These are phyloP conservation scores for Ophiostoma himal-ulmi DNA, from an alignment of 2,329 filamentous ascomycete species.

Conservation along the genomic window DNA sequence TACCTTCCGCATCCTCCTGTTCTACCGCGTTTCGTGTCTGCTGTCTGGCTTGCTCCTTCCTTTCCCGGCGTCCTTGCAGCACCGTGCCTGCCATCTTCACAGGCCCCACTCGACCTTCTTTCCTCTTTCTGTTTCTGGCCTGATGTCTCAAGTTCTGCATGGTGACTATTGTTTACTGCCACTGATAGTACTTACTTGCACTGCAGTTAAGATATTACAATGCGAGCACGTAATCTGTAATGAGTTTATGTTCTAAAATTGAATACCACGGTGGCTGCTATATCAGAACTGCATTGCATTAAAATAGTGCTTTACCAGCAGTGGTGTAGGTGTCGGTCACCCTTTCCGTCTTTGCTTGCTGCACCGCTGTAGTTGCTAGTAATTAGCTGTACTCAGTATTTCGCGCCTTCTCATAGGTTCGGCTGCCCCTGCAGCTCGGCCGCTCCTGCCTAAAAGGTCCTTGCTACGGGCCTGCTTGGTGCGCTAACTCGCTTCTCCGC, in stretches of 20 bases:
- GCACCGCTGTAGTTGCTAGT: neutral
- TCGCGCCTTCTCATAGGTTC: neutral
- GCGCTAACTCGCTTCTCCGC: slow-evolving; percentile 16
- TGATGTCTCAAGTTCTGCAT: neutral
- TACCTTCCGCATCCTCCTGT: neutral
- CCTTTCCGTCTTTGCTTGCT: neutral
- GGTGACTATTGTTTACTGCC: neutral
- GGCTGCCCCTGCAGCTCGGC: slow-evolving; percentile 2
- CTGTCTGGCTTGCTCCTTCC: neutral
- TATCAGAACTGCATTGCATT: neutral
- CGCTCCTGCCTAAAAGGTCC: slow-evolving; percentile 4
- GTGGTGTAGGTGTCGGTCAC: neutral
- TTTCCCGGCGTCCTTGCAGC: slow-evolving; percentile 4
- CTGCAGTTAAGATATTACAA: neutral
- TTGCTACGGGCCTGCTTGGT: neutral
- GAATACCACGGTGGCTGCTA: slow-evolving; percentile 2
- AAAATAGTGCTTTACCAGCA: neutral
- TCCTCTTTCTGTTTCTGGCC: neutral
- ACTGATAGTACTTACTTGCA: neutral
- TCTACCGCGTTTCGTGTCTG: neutral
- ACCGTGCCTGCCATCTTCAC: slow-evolving; percentile 6
- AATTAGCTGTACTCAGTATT: neutral
- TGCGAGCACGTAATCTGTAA: neutral
- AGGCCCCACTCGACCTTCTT: neutral
- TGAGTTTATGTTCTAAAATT: neutral